Percentiles rank a stretch among this genome's conserved stretches.
Conservation (phyloP, 2,329 filamentous ascomycete species). For the Xenoacremonium recifei region DNA sequence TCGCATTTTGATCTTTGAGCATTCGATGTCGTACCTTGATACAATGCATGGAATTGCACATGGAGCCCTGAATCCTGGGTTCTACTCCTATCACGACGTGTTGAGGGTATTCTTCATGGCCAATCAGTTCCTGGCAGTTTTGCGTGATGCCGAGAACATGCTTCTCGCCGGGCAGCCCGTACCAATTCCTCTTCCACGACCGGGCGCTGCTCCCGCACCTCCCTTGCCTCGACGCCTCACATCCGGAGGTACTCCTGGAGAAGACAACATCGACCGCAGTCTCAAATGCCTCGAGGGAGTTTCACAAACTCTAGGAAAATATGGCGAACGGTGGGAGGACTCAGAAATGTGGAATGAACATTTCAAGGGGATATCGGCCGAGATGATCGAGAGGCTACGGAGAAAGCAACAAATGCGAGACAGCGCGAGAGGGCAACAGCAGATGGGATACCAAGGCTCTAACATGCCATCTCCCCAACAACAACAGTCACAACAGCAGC, state of each 20-base stretch:
- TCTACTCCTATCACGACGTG: constrained; percentile 85
- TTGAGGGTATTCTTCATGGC: constrained; percentile 77
- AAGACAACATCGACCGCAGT: constrained; percentile 55
- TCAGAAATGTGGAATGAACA: constrained; percentile 51
- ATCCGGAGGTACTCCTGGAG: constrained; percentile 32
- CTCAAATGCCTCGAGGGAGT: constrained; percentile 55
- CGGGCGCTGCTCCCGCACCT: constrained; percentile 49
- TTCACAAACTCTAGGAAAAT: constrained; percentile 52
- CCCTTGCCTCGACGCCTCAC: constrained; percentile 49
- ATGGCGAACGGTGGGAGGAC: constrained; percentile 59
- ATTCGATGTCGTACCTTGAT: constrained; percentile 78
- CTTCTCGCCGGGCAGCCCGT: constrained; percentile 51
- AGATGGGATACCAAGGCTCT: constrained; percentile 31
- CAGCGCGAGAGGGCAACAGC: constrained; percentile 31
- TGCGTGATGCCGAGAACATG: constrained; percentile 56
- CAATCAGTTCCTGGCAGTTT: constrained; percentile 60
- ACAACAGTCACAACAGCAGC: no score
- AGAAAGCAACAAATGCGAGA: constrained; percentile 35
- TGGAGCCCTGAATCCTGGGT: constrained; percentile 57
- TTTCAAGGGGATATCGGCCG: constrained; percentile 50
- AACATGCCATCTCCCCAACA: constrained; percentile 24
- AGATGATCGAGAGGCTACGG: constrained; percentile 43
- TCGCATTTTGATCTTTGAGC: constrained; percentile 80
- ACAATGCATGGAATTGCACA: constrained; percentile 68
- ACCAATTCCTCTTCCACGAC: constrained; percentile 42